Conservation (phyloP, 2,329 filamentous ascomycete genomes). For the Curvularia sp. region DNA sequence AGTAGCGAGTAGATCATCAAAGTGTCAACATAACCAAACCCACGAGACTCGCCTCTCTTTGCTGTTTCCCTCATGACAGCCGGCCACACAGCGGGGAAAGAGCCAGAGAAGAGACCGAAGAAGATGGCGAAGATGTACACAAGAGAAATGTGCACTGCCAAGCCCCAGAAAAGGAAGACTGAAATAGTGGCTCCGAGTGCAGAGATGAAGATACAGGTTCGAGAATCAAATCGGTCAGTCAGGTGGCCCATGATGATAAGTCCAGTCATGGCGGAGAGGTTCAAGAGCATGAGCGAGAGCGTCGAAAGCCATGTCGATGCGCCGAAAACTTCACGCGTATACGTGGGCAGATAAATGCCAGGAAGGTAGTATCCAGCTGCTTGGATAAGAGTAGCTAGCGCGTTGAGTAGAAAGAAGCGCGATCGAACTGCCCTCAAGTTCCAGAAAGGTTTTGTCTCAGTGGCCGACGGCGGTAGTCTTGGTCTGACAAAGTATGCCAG, state of each 20-base stretch:
- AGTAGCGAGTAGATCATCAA: neutral
- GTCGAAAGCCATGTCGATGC: conserved; percentile 25
- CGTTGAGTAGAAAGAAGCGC: conserved; percentile 17
- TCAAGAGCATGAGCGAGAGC: conserved; percentile 47
- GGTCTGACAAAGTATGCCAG: conserved; percentile 3
- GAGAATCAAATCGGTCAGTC: conserved; percentile 52
- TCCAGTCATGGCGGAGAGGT: conserved; percentile 43
- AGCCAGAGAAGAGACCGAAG: conserved; percentile 48
- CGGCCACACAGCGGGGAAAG: conserved; percentile 35
- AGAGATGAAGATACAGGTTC: conserved; percentile 43
- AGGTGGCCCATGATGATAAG: conserved; percentile 45
- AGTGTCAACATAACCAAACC: neutral
- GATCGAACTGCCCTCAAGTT: neutral
- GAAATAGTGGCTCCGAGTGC: neutral
- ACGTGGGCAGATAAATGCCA: conserved; percentile 48
- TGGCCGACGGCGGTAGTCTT: neutral
- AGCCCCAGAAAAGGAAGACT: conserved; percentile 55
- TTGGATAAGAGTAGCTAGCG: conserved; percentile 46
- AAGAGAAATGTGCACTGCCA: conserved; percentile 45
- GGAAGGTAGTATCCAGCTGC: conserved; percentile 51
- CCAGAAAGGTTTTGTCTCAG: neutral
- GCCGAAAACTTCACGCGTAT: conserved; percentile 40
- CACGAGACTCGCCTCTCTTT: conserved; percentile 11
- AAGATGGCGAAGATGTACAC: conserved; percentile 42
- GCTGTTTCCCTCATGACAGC: conserved; percentile 39